Evolutionary conservation across 495 filamentous ascomycete species (phyloP).

Genomic region (Halenospora varia): DNA sequence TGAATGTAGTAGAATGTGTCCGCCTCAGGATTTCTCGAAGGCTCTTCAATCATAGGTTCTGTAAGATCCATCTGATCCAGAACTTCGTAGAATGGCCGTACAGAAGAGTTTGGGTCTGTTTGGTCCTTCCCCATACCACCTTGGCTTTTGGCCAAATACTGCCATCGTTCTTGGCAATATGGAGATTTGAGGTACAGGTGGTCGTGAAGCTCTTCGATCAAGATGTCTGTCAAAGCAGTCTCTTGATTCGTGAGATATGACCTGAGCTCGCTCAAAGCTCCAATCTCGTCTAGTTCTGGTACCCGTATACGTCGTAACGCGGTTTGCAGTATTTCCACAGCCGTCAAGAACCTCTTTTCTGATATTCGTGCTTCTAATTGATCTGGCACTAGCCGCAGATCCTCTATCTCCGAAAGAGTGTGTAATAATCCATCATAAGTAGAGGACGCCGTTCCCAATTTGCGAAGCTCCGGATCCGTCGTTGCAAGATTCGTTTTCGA

Average conservation of each 20-base stretch:
- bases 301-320: slow-evolving; percentile 76
- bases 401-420: slow-evolving; percentile 77
- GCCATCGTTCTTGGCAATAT: slow-evolving; percentile 95
- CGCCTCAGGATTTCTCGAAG: slow-evolving; percentile 86
- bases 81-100: slow-evolving; percentile 67
- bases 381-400: slow-evolving; percentile 86
- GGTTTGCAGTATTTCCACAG: slow-evolving; percentile 87
- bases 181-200: slow-evolving; percentile 96
- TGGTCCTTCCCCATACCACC: slow-evolving; percentile 44
- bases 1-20: slow-evolving; percentile 93
- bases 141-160: slow-evolving; percentile 52
- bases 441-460: slow-evolving; percentile 76
- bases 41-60: slow-evolving; percentile 72
- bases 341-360: slow-evolving; percentile 90
- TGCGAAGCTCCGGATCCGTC: slow-evolving; percentile 89
- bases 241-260: slow-evolving; percentile 93
- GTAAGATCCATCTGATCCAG: slow-evolving; percentile 71
- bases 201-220: slow-evolving; percentile 95
- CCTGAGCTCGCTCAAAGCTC: slow-evolving; percentile 78
- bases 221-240: slow-evolving; percentile 81
- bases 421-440: slow-evolving; percentile 90
- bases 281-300: slow-evolving; percentile 88
- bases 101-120: slow-evolving; percentile 24
- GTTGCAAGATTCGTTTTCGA: slow-evolving; percentile 79
- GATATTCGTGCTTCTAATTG: slow-evolving; percentile 89